phyloP scores from a whole-genome alignment of 805 yeast species.

The Limtongia smithiae region DNA sequence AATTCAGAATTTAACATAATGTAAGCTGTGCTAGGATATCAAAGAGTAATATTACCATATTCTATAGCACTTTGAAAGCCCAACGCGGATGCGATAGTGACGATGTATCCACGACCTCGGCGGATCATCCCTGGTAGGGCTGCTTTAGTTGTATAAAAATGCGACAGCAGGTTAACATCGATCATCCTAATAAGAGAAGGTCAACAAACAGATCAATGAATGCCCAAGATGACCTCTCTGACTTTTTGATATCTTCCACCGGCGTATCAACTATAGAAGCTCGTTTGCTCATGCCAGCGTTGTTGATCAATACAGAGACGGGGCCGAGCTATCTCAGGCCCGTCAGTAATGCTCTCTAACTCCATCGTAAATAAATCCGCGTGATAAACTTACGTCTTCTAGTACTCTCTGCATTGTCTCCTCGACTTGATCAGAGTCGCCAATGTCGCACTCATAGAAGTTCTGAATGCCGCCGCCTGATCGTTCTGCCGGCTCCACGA shows the following conservation, averaged over 20 bases:
- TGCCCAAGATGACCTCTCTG: background rate
- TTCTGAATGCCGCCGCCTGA: conserved; percentile 43
- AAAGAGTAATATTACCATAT: conserved; percentile 37
- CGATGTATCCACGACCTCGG: conserved; percentile 63
- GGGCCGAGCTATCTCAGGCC: conserved; percentile 44
- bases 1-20: background rate
- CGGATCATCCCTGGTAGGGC: conserved; percentile 71
- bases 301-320: conserved; percentile 71
- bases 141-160: conserved; percentile 63
- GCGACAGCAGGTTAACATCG: conserved; percentile 65
- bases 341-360: no score
- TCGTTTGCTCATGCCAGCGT: conserved; percentile 67
- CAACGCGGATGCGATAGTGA: conserved; percentile 78
- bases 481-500: conserved; percentile 39
- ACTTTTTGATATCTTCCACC: conserved; percentile 55
- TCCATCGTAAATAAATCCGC: no score
- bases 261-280: conserved; percentile 57
- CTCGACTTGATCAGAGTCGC: conserved; percentile 47
- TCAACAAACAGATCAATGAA: background rate
- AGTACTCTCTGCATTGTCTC: conserved; percentile 43
- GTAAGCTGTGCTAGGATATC: background rate
- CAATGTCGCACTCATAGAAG: conserved; percentile 69
- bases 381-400: conserved; percentile 27
- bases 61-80: conserved; percentile 84
- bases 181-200: conserved; percentile 41